Evolutionary conservation across 1,139 yeast species (phyloP), one percentile per base, ranked within the genome.

Genomic region (Zygoascus sp.): DNA sequence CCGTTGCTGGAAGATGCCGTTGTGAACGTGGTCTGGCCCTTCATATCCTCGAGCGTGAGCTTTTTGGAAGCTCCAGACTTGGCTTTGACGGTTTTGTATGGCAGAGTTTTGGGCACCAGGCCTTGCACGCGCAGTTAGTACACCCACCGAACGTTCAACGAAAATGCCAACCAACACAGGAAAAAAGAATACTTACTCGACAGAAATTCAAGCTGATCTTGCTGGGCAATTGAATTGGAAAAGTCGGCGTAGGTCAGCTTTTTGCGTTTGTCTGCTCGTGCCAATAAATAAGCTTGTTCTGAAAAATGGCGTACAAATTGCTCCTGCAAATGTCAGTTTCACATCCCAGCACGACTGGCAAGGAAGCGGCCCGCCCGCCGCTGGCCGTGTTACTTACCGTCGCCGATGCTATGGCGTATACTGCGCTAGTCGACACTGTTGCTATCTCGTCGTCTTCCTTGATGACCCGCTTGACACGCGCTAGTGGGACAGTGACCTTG

Each of bases 381-480:
- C n/a, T n/a, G n/a, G n/a, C n/a, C n/a, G n/a, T n/a, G n/a, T 13
- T n/a, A 50, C 62, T 19, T 47, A 59, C 65, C 0, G 96, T 83
- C 5, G 97, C 96, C 41, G 86, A 77, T 0, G 95, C 94, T 2
- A 92, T 75, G 11, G 95, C 82, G 58, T 83, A 85, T 11, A 85
- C 87, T 0, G 96, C 95, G 32, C 83, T 73, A 49, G 81, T 85
- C 1, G 95, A 80, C 2, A 92, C 82, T 1, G 87, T 77, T 5
- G 76, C 68, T 57, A 85, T 85, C 38, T 87, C 96, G 4, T 90
- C 88, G 61, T 92, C 97, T 64, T 83, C 77, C 59, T 86, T 88
- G 61, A 92, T 81, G 47, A 90, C 84, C 58, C 83, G 76, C 62
- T 87, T 89, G 54, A 90, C 83, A 56, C 90, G 83, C 1, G 95